Evolutionary conservation across 106 monocot species (phyloP).

Genomic region (Acorus gramineus): DNA sequence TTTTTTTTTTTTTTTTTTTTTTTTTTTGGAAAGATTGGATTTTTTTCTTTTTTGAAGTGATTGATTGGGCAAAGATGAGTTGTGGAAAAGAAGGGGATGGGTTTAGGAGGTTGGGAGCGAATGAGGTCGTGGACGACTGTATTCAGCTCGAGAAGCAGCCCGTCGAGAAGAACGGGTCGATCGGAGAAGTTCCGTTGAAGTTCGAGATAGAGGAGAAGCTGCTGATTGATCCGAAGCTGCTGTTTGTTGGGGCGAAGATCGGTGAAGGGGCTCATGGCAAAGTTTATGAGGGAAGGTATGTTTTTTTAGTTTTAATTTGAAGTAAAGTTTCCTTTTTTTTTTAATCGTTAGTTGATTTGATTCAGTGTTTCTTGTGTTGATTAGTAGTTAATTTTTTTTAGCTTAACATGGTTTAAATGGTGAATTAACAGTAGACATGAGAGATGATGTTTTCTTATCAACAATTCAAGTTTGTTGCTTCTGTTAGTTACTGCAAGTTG

Average conservation of each 20-base stretch:
- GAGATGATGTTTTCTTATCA: too few species aligned
- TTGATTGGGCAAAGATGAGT: background rate
- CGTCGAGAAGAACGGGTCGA: slow-evolving; percentile 10
- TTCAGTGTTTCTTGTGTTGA: too few species aligned
- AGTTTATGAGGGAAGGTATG: slow-evolving; percentile 95
- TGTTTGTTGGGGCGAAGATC: slow-evolving; percentile 81
- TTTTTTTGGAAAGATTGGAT: too few species aligned
- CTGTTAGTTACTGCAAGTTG: too few species aligned
- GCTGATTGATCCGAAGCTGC: slow-evolving; percentile 63
- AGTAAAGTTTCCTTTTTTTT: too few species aligned
- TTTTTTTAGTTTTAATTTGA: background rate
- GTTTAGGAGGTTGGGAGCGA: slow-evolving; percentile 13
- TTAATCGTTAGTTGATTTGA: too few species aligned
- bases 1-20: too few species aligned
- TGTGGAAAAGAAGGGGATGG: slow-evolving; percentile 17
- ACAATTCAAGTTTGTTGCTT: too few species aligned
- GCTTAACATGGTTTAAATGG: too few species aligned
- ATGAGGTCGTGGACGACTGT: slow-evolving; percentile 30
- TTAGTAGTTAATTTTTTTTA: too few species aligned
- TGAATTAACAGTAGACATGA: too few species aligned
- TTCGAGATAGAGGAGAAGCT: slow-evolving; percentile 60
- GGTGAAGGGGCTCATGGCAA: slow-evolving; percentile 96
- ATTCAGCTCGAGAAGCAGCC: slow-evolving; percentile 27
- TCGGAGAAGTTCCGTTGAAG: background rate
- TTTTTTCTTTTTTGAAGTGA: too few species aligned